These are phyloP conservation scores for Penicillium sp. DNA, from an alignment of 2,329 filamentous ascomycete genomes.

Conservation along the genomic window DNA sequence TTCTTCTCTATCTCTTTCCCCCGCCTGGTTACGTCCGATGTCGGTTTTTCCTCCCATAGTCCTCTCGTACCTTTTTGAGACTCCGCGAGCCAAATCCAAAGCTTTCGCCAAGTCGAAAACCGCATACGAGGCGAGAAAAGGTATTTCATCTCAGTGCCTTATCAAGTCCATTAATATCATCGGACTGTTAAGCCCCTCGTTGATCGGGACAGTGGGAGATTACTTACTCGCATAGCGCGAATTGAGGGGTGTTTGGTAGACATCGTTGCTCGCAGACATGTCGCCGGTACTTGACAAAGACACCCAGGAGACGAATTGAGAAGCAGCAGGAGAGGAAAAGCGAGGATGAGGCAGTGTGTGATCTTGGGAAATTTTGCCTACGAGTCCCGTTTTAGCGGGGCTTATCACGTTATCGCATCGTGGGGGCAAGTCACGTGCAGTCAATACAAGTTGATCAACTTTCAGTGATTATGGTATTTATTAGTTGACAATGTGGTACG, in stretches of 20 bases:
- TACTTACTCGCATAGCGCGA: constrained; percentile 63
- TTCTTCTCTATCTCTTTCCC: constrained; percentile 8
- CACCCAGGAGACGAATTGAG: constrained; percentile 25
- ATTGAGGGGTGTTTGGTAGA: constrained; percentile 64
- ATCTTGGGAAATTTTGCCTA: constrained; percentile 30
- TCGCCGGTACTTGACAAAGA: constrained; percentile 15
- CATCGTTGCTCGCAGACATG: constrained; percentile 46
- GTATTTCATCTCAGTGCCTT: constrained; percentile 62
- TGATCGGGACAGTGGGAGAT: constrained; percentile 4
- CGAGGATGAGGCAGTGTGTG: constrained; percentile 19
- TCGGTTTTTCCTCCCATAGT: constrained; percentile 7
- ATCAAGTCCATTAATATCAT: constrained; percentile 15
- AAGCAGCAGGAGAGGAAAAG: constrained; percentile 12
- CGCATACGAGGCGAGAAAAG: constrained; percentile 74
- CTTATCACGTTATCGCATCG: constrained; percentile 37
- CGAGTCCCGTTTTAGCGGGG: constrained; percentile 26
- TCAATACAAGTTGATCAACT: not conserved
- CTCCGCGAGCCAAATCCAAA: constrained; percentile 83
- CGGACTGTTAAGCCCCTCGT: constrained; percentile 9
- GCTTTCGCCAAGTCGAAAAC: constrained; percentile 72
- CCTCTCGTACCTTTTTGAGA: constrained; percentile 54
- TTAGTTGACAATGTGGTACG: too few relatives aligned
- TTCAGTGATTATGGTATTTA: constrained; percentile 4
- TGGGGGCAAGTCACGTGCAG: constrained; percentile 10
- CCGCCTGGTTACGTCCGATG: constrained; percentile 11